Percentiles rank a stretch among this genome's conserved stretches.
phyloP scores from a whole-genome alignment of 139 green algal genomes.

The Chlamydomonas schloesseri region DNA sequence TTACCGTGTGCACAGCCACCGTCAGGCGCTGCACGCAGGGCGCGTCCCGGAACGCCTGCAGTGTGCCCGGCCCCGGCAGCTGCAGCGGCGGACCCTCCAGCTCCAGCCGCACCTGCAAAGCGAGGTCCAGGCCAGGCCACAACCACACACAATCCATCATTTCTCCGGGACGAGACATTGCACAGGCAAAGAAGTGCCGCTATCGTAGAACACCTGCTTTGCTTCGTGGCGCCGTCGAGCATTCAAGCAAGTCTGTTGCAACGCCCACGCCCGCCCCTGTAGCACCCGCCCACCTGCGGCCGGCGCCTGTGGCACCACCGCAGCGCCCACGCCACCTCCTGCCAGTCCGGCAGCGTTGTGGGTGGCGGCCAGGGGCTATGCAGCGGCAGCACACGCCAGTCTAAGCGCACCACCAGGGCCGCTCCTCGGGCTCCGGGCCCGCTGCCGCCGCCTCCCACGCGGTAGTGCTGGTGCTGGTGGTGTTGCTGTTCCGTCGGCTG shows the following conservation, averaged over 20 bases:
- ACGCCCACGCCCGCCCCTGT: too few relatives aligned
- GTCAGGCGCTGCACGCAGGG: background rate
- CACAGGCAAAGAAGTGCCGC: too few relatives aligned
- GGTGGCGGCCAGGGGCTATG: slow-evolving; percentile 3
- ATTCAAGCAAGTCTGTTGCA: background rate
- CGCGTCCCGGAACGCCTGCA: background rate
- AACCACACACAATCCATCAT: too few relatives aligned
- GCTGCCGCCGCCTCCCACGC: background rate
- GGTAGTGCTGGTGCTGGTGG: background rate
- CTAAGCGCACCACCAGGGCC: background rate
- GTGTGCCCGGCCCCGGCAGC: slow-evolving; percentile 1
- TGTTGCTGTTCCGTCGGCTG: too few relatives aligned
- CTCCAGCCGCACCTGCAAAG: slow-evolving; percentile 14
- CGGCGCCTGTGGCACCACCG: background rate
- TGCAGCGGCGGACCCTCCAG: slow-evolving; percentile 26
- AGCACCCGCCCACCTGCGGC: slow-evolving; percentile 18
- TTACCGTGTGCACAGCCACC: background rate
- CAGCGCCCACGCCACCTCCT: slow-evolving; percentile 17
- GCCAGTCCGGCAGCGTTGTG: background rate
- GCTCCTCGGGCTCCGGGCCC: background rate
- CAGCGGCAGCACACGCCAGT: slow-evolving; percentile 36
- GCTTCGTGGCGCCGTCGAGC: background rate
- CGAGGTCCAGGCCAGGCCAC: too few relatives aligned
- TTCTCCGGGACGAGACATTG: too few relatives aligned
- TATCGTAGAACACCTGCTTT: background rate